Percentiles rank a stretch among this genome's conserved stretches.
Evolutionary conservation across 208 protist species (phyloP).

Genomic region (Wallacemonas sp.): DNA sequence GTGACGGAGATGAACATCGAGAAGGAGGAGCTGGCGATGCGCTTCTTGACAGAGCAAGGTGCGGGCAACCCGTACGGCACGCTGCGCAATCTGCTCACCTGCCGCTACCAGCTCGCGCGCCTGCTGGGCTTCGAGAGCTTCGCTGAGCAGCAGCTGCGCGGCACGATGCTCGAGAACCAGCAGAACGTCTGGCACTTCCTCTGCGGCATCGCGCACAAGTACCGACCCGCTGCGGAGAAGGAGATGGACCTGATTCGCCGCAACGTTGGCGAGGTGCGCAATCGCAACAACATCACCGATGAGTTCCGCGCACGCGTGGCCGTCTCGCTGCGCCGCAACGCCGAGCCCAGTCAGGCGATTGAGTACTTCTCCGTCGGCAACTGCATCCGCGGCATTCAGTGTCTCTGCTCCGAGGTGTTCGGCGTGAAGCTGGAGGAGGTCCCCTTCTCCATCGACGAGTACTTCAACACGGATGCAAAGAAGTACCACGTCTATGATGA

Average conservation of each 20-base stretch:
- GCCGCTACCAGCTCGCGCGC: slow-evolving; percentile 81
- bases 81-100: slow-evolving; percentile 80
- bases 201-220: slow-evolving; percentile 84
- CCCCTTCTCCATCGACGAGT: slow-evolving; percentile 71
- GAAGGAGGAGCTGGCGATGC: slow-evolving; percentile 86
- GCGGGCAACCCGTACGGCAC: slow-evolving; percentile 71
- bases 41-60: slow-evolving; percentile 75
- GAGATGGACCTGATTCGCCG: slow-evolving; percentile 77
- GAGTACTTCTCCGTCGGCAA: slow-evolving; percentile 92
- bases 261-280: slow-evolving; percentile 78
- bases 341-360: slow-evolving; percentile 59
- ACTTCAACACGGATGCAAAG: slow-evolving; percentile 76
- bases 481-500: slow-evolving; percentile 92
- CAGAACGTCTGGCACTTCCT: slow-evolving; percentile 92
- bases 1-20: slow-evolving; percentile 89
- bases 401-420: slow-evolving; percentile 90
- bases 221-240: slow-evolving; percentile 73
- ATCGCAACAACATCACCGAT: slow-evolving; percentile 78
- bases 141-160: slow-evolving; percentile 89
- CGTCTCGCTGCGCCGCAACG: slow-evolving; percentile 65
- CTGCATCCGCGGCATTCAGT: slow-evolving; percentile 89
- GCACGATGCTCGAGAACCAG: slow-evolving; percentile 89
- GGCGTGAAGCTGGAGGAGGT: slow-evolving; percentile 83
- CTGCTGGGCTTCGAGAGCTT: slow-evolving; percentile 87
- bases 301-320: slow-evolving; percentile 76